phyloP scores from a whole-genome alignment of 1,284 basidiomycete genomes.

The Cutaneotrichosporon mucoides region DNA sequence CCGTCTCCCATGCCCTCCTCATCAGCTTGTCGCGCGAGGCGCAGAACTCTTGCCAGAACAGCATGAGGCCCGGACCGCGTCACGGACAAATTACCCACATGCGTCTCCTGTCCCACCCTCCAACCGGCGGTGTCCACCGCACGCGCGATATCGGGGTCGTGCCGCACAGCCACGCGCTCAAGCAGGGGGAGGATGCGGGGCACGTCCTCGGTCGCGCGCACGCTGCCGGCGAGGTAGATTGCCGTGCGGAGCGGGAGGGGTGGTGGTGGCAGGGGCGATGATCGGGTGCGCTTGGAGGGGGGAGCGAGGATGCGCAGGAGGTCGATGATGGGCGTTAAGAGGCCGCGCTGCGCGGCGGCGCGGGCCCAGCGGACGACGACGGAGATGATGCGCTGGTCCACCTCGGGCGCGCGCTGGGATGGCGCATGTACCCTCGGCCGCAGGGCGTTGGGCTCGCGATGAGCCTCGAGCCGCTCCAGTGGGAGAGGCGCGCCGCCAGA shows the following conservation, averaged over 20 bases:
- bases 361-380: constrained; percentile 3
- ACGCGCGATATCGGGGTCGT: neutral
- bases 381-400: neutral
- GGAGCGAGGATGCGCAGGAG: neutral
- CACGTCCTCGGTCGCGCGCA: constrained; percentile 9
- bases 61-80: neutral
- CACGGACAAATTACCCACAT: neutral
- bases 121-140: neutral
- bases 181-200: constrained; percentile 1
- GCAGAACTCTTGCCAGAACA: neutral
- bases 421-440: neutral
- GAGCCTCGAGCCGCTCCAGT: too few relatives aligned
- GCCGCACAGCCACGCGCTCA: neutral
- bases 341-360: neutral
- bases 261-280: neutral
- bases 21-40: neutral
- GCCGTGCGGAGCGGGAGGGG: neutral
- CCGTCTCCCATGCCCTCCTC: neutral
- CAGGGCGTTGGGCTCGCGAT: too few relatives aligned
- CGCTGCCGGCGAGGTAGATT: constrained; percentile 5
- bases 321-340: neutral
- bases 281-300: neutral
- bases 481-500: too few relatives aligned
- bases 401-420: neutral
- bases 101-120: neutral